These are phyloP conservation scores for Ascosphaera pollenicola DNA, from an alignment of 2,329 filamentous ascomycete genomes.

Conservation along the genomic window DNA sequence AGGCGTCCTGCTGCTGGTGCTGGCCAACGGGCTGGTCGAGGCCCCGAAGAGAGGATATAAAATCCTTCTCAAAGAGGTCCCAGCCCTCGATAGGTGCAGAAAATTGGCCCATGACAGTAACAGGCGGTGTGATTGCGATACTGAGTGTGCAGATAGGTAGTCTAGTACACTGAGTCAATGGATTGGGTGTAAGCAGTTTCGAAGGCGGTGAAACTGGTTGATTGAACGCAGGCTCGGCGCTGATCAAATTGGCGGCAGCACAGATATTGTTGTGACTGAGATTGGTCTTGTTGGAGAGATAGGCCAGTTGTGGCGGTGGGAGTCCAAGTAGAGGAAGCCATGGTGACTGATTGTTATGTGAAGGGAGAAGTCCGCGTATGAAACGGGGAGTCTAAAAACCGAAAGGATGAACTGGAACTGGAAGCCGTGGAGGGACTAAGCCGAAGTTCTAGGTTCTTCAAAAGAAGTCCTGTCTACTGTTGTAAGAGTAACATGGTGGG, in stretches of 20 bases:
- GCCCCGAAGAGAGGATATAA: neutral
- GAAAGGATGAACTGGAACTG: slow-evolving; percentile 19
- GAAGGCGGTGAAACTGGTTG: neutral
- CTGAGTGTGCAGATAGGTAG: neutral
- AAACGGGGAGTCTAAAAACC: slow-evolving; percentile 15
- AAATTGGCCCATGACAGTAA: neutral
- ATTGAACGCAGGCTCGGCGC: neutral
- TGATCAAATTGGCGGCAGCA: neutral
- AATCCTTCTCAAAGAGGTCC: neutral
- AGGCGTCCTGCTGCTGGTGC: neutral
- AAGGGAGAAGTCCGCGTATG: slow-evolving; percentile 16
- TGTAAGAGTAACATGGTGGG: slow-evolving; percentile 4
- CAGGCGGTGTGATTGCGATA: neutral
- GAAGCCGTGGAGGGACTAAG: slow-evolving; percentile 7
- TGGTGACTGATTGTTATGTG: slow-evolving; percentile 25
- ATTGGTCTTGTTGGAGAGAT: neutral
- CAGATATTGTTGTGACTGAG: neutral
- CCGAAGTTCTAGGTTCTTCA: slow-evolving; percentile 16
- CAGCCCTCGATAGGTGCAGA: neutral
- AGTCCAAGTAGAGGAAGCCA: slow-evolving; percentile 21
- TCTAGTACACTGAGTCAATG: neutral
- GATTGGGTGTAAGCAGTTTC: neutral
- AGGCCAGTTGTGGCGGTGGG: neutral
- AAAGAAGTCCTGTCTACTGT: slow-evolving; percentile 9
- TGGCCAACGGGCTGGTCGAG: neutral